Evolutionary conservation across 768 basidiomycete genomes (phyloP).

Genomic region (Rhodotorula kratochvilovae): DNA sequence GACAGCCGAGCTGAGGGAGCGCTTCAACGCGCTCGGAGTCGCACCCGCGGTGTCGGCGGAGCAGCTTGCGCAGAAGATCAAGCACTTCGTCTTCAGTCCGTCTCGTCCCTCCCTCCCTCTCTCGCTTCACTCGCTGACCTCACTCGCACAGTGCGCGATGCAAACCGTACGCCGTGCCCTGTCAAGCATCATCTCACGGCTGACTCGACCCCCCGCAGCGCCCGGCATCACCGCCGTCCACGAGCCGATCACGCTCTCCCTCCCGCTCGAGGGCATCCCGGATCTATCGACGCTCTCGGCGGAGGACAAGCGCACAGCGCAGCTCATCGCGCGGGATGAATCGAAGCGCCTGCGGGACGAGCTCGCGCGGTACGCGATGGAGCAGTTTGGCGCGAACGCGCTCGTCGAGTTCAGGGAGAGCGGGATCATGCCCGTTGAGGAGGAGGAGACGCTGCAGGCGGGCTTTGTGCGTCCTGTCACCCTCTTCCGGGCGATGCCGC

Average conservation of each 20-base stretch:
- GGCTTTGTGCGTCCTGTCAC: neutral
- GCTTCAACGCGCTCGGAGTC: neutral
- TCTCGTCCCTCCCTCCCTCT: neutral
- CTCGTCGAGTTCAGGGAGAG: neutral
- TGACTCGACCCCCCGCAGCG: neutral
- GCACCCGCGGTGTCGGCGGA: neutral
- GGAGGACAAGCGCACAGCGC: neutral
- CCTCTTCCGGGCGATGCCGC: neutral
- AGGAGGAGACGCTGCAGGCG: neutral
- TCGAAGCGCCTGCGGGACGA: neutral
- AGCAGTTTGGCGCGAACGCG: constrained; percentile 6
- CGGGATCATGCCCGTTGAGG: neutral
- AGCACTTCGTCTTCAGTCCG: constrained; percentile 3
- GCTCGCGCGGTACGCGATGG: neutral
- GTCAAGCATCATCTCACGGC: neutral
- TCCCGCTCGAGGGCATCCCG: neutral
- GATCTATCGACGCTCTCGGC: neutral
- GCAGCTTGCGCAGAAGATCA: neutral
- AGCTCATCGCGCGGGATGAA: neutral
- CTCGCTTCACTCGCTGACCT: no score
- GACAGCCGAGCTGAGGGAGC: neutral
- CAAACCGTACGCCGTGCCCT: neutral
- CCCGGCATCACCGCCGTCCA: neutral
- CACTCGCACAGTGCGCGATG: neutral
- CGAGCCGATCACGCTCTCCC: neutral